Evolutionary conservation across 2,329 filamentous ascomycete species (phyloP), one percentile per base, ranked within the genome.

Genomic region (Coniosporium tulheliwenetii): DNA sequence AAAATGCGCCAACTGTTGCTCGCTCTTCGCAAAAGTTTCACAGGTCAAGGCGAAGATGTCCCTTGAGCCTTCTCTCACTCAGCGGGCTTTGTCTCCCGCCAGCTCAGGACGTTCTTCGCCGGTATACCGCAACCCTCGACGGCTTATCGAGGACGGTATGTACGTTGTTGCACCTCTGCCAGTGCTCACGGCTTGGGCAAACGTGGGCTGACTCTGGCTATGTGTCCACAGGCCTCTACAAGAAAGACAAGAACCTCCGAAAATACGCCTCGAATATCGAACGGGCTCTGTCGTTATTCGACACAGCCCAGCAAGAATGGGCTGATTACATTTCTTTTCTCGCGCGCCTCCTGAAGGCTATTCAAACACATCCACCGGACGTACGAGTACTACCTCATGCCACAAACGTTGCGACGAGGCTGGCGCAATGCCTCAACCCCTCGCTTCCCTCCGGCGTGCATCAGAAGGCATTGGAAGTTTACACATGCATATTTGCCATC

Each of bases 281-380:
- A 55, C 77, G 86, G 59, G 83, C 86, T 30, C 71, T 98, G 46
- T 75, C 82, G 37, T 71, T 94, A 30, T 98, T 95, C 65, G 91
- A 98, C 57, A 87, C 85, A 12, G 79, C 85, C 29, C 70, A 95
- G 50, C 86, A 96, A 63, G 91, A 98, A 76, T 98, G 91, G 91
- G 91, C 93, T 38, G 91, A 98, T 64, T 98, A 98, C 58, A 98
- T 98, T 54, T 94, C 89, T 13, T 98, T 96, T 58, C 66, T 98
- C 42, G 93, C 84, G 56, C 78, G 85, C 46, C 70, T 98, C 38
- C 69, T 94, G 46, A 96, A 95, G 76, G 85, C 89, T 32, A 71
- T 98, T 15, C 91, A 98, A 74, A 77, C 82, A 36, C 84, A 87
- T 47, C 85, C 85, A 16, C 66, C 79, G 36, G 77, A 76, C 43